phyloP scores from a whole-genome alignment of 345 rosid species.

The Heritiera fomes region DNA sequence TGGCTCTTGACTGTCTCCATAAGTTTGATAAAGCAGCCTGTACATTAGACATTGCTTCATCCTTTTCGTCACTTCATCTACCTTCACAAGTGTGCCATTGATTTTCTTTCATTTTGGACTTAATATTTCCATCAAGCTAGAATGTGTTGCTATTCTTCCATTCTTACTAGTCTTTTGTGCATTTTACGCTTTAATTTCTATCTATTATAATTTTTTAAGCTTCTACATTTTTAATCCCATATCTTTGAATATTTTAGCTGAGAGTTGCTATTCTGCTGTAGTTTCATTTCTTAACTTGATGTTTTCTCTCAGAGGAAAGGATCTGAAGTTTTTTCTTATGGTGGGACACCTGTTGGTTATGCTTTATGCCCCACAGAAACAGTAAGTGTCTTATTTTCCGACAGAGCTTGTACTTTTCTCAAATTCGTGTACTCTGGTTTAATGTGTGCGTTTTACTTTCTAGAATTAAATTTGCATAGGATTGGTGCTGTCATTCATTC shows the following conservation, averaged over 20 bases:
- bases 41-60: neutral
- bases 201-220: neutral
- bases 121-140: neutral
- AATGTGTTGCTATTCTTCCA: neutral
- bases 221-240: neutral
- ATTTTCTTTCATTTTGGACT: slow-evolving; percentile 4
- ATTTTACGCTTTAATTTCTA: neutral
- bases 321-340: slow-evolving; percentile 65
- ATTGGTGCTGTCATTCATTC: no score
- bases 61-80: neutral
- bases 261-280: neutral
- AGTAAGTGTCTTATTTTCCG: slow-evolving; percentile 40
- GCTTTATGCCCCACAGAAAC: slow-evolving; percentile 80
- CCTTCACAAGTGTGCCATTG: neutral
- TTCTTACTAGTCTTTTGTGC: neutral
- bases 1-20: no score
- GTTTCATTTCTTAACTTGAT: slow-evolving; percentile 5
- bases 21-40: no score
- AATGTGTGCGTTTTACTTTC: neutral
- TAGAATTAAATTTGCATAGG: neutral
- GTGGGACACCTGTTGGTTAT: slow-evolving; percentile 77
- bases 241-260: neutral
- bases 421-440: neutral
- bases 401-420: neutral
- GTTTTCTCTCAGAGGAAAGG: slow-evolving; percentile 66